phyloP scores from a whole-genome alignment of 2,329 filamentous ascomycete genomes.

The Ophiosphaerella herpotricha region DNA sequence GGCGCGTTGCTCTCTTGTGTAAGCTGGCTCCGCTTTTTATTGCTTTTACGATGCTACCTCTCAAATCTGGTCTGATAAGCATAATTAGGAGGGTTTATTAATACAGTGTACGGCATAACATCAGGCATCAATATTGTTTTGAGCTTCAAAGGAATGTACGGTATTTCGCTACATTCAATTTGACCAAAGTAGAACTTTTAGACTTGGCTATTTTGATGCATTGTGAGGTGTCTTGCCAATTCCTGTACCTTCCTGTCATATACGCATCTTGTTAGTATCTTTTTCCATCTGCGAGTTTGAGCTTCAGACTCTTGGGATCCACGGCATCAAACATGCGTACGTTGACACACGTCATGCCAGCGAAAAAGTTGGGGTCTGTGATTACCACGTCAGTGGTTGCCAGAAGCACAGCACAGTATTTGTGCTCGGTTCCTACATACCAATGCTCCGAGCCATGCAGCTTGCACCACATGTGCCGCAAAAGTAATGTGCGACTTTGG shows the following conservation, averaged over 20 bases:
- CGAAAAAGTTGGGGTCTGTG: conserved; percentile 19
- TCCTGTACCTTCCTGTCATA: not conserved
- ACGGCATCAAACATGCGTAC: conserved; percentile 32
- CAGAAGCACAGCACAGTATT: not conserved
- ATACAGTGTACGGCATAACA: no score
- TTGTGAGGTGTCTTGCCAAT: no score
- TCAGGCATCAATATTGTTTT: no score
- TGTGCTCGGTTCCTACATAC: not conserved
- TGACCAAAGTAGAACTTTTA: not conserved
- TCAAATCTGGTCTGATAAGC: no score
- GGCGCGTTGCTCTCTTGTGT: no score
- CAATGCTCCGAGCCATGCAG: conserved; percentile 22
- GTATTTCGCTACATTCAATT: not conserved
- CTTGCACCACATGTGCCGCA: conserved; percentile 35
- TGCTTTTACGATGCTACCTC: no score
- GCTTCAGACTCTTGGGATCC: conserved; percentile 27
- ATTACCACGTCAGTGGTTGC: not conserved
- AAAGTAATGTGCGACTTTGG: conserved; percentile 26
- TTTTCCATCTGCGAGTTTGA: conserved; percentile 29
- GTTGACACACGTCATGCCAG: conserved; percentile 27
- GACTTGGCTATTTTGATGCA: no score
- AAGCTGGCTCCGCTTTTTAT: no score
- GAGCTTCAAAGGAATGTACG: no score
- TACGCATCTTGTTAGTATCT: conserved; percentile 8
- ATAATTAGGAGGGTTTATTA: no score